These are phyloP conservation scores for Mrakia hoshinonis DNA, from an alignment of 768 basidiomycete species.

Conservation along the genomic window DNA sequence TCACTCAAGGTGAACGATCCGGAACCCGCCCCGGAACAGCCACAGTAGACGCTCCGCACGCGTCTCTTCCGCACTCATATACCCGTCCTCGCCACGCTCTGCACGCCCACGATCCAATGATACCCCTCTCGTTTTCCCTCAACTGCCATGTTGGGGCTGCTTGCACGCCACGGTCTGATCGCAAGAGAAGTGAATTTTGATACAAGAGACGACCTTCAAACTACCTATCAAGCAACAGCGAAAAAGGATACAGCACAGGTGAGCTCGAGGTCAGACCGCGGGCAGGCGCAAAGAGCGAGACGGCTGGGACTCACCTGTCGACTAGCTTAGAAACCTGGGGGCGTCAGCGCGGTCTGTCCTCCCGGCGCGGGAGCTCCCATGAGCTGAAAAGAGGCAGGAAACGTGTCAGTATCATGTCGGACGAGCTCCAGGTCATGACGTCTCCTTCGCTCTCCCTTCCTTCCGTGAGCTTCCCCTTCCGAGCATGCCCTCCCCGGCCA, in stretches of 20 bases:
- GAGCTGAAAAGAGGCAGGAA: neutral
- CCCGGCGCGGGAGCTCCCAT: constrained; percentile 6
- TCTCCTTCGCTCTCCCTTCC: neutral
- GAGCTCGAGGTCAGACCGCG: neutral
- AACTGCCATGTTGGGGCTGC: too few species aligned
- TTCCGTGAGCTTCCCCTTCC: neutral
- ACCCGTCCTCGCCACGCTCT: neutral
- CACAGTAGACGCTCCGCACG: too few species aligned
- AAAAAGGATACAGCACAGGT: neutral
- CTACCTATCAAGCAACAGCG: too few species aligned
- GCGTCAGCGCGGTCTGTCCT: neutral
- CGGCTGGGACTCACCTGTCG: neutral
- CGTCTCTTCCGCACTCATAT: neutral
- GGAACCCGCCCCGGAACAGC: neutral
- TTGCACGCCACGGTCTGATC: too few species aligned
- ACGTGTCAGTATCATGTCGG: neutral
- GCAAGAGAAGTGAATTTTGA: too few species aligned
- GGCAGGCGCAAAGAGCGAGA: neutral
- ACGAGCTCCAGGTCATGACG: constrained; percentile 10
- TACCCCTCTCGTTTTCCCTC: too few species aligned
- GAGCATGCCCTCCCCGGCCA: too few species aligned
- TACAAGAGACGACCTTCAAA: too few species aligned
- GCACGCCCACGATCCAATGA: neutral
- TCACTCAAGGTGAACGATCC: constrained; percentile 29
- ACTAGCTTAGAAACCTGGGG: constrained; percentile 2